These are phyloP conservation scores for Chlorella sp. DNA, from an alignment of 139 green algal genomes.

Conservation along the genomic window DNA sequence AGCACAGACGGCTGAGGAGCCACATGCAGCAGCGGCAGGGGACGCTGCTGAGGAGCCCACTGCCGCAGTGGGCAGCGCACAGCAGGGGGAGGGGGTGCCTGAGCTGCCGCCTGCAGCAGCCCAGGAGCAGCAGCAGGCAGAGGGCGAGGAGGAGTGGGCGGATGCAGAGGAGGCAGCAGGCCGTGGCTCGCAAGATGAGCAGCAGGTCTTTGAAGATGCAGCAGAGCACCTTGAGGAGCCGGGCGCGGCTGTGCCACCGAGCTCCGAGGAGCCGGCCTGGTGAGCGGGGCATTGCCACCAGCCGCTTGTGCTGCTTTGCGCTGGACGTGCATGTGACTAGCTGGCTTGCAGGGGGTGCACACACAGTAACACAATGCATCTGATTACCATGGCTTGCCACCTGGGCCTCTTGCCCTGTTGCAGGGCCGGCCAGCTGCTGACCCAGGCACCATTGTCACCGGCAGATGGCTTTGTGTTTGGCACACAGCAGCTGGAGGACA, in stretches of 20 bases:
- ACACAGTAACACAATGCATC: background rate
- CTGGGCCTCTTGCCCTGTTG: background rate
- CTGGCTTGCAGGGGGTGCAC: background rate
- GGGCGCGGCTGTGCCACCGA: background rate
- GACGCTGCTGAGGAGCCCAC: background rate
- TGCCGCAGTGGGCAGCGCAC: background rate
- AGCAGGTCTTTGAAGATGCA: background rate
- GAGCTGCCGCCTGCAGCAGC: background rate
- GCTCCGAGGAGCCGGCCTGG: background rate
- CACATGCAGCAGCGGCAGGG: background rate
- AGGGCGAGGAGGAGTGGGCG: background rate
- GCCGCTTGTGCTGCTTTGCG: too few relatives aligned
- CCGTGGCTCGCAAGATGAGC: background rate
- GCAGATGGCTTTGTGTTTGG: background rate
- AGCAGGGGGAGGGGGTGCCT: background rate
- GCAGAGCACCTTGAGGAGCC: background rate
- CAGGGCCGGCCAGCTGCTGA: conserved; percentile 14
- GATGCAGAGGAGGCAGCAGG: background rate
- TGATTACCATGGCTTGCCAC: background rate
- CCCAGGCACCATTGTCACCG: background rate
- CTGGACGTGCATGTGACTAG: background rate
- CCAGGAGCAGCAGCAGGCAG: background rate
- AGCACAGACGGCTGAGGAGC: background rate
- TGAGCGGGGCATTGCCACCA: background rate
- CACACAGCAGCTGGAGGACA: conserved; percentile 7